These are phyloP conservation scores for Hyphopichia burtonii DNA, from an alignment of 1,139 yeast genomes.

Conservation along the genomic window DNA sequence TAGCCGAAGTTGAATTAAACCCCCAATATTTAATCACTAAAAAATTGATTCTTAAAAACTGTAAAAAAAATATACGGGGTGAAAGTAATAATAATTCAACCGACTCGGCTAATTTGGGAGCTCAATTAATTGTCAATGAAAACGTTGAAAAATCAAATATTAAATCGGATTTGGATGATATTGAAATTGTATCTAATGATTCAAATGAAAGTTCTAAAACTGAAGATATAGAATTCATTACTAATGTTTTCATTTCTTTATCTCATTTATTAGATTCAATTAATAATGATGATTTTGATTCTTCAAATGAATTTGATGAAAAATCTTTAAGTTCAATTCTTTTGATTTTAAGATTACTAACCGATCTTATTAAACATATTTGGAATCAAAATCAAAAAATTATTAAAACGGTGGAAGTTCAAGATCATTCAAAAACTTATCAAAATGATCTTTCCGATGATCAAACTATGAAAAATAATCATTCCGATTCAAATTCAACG, in stretches of 20 bases:
- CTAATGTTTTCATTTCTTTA: slow-evolving; percentile 23
- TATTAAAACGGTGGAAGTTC: not conserved
- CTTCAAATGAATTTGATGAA: slow-evolving; percentile 32
- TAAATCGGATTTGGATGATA: not conserved
- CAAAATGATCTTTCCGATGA: not conserved
- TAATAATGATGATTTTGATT: slow-evolving; percentile 21
- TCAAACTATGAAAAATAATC: not conserved
- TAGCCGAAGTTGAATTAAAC: slow-evolving; percentile 46
- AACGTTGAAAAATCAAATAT: not conserved
- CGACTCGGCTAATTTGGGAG: slow-evolving; percentile 5
- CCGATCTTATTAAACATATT: slow-evolving; percentile 25
- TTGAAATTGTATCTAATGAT: not conserved
- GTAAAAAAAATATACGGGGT: slow-evolving; percentile 8
- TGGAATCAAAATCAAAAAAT: slow-evolving; percentile 24
- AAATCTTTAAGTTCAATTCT: slow-evolving; percentile 33
- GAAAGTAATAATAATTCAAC: not conserved
- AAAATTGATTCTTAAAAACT: slow-evolving; percentile 25
- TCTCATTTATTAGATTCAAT: slow-evolving; percentile 23
- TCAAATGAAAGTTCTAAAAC: not conserved
- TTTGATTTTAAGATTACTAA: slow-evolving; percentile 31
- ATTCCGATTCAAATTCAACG: not conserved
- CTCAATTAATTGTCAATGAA: not conserved
- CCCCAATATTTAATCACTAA: slow-evolving; percentile 38
- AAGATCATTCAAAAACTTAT: not conserved
- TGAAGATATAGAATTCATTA: slow-evolving; percentile 12